These are phyloP conservation scores for Vishniacozyma victoriae DNA, from an alignment of 768 basidiomycete species.

Conservation along the genomic window DNA sequence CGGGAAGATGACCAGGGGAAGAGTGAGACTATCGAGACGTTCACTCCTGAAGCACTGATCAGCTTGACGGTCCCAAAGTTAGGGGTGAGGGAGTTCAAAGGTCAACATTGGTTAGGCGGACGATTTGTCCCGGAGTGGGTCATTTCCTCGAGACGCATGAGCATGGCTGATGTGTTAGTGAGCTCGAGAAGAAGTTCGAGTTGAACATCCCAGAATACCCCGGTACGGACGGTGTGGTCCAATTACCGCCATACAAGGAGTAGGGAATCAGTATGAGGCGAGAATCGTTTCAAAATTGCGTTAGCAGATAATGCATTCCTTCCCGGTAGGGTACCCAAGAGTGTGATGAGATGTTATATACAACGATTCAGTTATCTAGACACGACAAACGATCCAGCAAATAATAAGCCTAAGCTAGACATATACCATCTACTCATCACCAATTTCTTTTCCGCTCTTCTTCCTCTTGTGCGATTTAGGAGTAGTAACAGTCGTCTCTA, in stretches of 20 bases:
- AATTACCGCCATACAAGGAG: conserved; percentile 51
- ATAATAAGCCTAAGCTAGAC: no score
- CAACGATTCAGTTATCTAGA: no score
- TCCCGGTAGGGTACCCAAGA: no score
- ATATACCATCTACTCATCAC: no score
- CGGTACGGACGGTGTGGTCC: conserved; percentile 72
- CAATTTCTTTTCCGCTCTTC: no score
- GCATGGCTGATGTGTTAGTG: conserved; percentile 49
- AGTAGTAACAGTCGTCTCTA: not conserved
- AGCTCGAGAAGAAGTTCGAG: conserved; percentile 64
- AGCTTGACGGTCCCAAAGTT: conserved; percentile 92
- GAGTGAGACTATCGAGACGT: conserved; percentile 47
- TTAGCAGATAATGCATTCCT: no score
- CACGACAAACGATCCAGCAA: no score
- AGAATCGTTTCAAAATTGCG: no score
- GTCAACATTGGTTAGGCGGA: conserved; percentile 88
- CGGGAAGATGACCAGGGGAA: conserved; percentile 40
- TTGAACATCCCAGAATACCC: conserved; percentile 79
- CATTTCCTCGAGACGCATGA: not conserved
- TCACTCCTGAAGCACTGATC: conserved; percentile 72
- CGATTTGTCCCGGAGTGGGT: conserved; percentile 82
- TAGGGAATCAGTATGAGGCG: no score
- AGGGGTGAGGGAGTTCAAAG: conserved; percentile 69
- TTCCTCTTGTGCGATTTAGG: no score
- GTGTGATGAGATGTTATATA: no score